Conservation (phyloP, 805 yeast species). For the Wickerhamiella kurtzmanii region DNA sequence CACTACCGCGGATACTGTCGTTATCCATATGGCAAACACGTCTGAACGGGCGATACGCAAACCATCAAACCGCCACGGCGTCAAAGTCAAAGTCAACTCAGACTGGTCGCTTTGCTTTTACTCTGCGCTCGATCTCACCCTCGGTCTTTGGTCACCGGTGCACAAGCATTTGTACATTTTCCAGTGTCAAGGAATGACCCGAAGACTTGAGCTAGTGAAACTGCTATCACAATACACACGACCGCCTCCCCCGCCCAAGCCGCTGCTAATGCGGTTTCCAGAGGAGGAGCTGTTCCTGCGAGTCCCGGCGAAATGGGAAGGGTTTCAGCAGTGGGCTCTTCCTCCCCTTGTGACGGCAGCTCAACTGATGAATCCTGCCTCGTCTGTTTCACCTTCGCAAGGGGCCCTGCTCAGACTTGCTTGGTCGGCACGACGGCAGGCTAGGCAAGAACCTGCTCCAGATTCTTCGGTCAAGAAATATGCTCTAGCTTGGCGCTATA, state of each 20-base stretch:
- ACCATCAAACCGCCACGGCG: neutral
- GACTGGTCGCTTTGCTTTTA: slow-evolving; percentile 38
- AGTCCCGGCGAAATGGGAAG: neutral
- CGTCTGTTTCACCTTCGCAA: neutral
- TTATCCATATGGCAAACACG: slow-evolving; percentile 21
- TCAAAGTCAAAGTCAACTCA: slow-evolving; percentile 16
- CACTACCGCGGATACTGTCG: neutral
- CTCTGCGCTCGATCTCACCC: slow-evolving; percentile 56
- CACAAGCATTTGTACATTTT: neutral
- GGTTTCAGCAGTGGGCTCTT: neutral
- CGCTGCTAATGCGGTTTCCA: slow-evolving; percentile 16
- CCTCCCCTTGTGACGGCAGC: neutral
- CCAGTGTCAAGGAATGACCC: slow-evolving; percentile 1
- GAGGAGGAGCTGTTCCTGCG: neutral
- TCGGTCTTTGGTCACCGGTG: slow-evolving; percentile 34
- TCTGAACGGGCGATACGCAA: slow-evolving; percentile 4
- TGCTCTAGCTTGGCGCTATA: neutral
- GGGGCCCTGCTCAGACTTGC: neutral
- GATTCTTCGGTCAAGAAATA: neutral
- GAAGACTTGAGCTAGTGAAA: neutral
- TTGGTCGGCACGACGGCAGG: neutral
- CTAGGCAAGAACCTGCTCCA: neutral
- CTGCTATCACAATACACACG: neutral
- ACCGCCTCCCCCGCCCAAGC: slow-evolving; percentile 16
- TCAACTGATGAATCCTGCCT: neutral